Conservation (phyloP, 2,329 filamentous ascomycete genomes). For the Hymenoscyphus infarciens region DNA sequence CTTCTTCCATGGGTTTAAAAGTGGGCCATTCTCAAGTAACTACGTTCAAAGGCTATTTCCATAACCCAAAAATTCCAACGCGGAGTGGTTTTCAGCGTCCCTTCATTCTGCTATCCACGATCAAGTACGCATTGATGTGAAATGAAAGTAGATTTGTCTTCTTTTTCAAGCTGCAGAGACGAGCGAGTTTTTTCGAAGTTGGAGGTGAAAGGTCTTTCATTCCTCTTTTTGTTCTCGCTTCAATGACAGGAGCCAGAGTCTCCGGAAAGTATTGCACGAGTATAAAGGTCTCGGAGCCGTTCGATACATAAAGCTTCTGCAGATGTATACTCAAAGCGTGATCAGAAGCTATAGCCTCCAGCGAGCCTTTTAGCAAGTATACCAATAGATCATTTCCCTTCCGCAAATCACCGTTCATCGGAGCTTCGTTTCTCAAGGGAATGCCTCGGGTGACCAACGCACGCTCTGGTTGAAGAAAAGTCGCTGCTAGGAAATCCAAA, state of each 20-base stretch:
- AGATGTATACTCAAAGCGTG: neutral
- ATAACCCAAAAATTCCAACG: neutral
- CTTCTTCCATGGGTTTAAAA: too few relatives aligned
- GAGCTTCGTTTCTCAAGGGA: neutral
- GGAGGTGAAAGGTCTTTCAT: neutral
- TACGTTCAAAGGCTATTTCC: neutral
- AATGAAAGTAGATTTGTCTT: neutral
- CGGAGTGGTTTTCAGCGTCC: neutral
- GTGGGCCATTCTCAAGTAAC: neutral
- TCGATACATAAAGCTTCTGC: neutral
- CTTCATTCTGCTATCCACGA: neutral
- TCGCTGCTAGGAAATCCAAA: conserved; percentile 62
- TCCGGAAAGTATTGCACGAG: neutral
- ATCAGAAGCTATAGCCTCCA: neutral
- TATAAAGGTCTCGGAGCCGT: neutral
- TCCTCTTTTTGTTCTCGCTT: neutral
- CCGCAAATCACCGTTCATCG: neutral
- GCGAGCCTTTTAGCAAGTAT: neutral
- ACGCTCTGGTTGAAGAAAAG: conserved; percentile 12
- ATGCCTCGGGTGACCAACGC: neutral
- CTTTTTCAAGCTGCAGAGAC: neutral
- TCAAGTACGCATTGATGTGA: neutral
- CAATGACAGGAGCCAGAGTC: neutral
- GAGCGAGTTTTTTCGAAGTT: neutral
- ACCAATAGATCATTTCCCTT: neutral